Evolutionary conservation across 306 rosid genomes (phyloP).

Genomic region (Urtica urens): DNA sequence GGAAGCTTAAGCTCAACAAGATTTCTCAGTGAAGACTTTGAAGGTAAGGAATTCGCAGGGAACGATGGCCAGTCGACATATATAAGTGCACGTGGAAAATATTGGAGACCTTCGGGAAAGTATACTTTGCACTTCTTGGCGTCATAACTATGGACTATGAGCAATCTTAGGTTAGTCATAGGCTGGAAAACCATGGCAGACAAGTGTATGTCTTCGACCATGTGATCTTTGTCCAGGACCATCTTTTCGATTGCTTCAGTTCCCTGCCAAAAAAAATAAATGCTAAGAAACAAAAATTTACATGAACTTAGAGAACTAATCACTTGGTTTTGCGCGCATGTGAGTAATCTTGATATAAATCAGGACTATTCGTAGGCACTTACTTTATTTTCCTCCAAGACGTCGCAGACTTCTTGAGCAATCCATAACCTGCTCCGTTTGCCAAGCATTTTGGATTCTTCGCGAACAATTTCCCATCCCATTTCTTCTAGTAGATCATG

Average conservation of each 20-base stretch:
- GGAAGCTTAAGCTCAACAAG: conserved; percentile 13
- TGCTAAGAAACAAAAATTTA: neutral
- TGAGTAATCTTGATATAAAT: no score
- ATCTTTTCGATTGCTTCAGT: conserved; percentile 6
- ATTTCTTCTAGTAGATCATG: conserved; percentile 32
- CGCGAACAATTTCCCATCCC: conserved; percentile 24
- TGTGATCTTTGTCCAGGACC: neutral
- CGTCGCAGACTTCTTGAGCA: conserved; percentile 12
- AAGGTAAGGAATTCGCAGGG: conserved; percentile 10
- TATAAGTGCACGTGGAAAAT: conserved; percentile 5
- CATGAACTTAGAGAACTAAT: neutral
- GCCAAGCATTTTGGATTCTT: conserved; percentile 13
- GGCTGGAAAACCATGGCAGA: conserved; percentile 17
- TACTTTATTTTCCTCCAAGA: conserved; percentile 16
- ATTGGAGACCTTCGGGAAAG: neutral
- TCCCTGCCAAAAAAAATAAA: neutral
- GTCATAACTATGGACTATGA: conserved; percentile 2
- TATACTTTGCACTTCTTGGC: neutral
- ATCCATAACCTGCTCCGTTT: conserved; percentile 21
- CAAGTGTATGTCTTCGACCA: neutral
- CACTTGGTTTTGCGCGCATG: no score
- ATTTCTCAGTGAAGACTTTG: conserved; percentile 1
- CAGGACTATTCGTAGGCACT: no score
- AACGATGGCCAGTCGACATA: conserved; percentile 4
- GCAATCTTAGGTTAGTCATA: conserved; percentile 14